Base-by-base conservation (phyloP, 2,329 filamentous ascomycete genomes). In the Alternaria viburni region DNA sequence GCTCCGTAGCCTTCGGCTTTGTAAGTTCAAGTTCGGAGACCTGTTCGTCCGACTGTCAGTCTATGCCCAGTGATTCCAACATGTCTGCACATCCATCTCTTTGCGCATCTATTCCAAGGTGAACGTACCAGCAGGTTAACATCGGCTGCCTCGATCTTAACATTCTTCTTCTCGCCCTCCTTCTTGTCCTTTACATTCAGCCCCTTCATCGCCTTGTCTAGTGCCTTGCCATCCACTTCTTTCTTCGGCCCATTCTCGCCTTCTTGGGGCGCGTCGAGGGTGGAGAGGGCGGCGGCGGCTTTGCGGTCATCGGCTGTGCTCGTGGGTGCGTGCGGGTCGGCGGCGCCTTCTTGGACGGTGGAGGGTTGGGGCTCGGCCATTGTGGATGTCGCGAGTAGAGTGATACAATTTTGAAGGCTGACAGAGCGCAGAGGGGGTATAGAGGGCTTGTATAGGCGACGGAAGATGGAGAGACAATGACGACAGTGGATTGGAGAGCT, bases 101-200 rank as follows among this genome's bases (percentile, higher is more conserved):
- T 23, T n/a, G 13, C 36, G n/a, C 44, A n/a, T 15, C 82, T n/a
- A n/a, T 17, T 57, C 6, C n/a, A n/a, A n/a, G 25, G 0, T 8
- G 1, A 41, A 62, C 88, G 69, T 76, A 92, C 90, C 78, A 95
- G 76, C 54, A 95, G 80, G 5, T 85, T 80, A 6, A 95, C 90
- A 78, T 95, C 91, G 3, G 86, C 88, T 6, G 87, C 81, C 65
- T 93, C 91, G 49, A 95, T 88, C 83, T 94, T 95, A 74, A 93
- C 86, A 19, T 78, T 83, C 72, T 81, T 83, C 64, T 74, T 77
- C 74, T 83, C 82, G 15, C 78, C 78, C 8, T 80, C 74, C 54
- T 78, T 43, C 25, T 50, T 79, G 73, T 80, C 81, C 60, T 82
- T 80, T 26, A 82, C 74, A 50, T 74, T 78, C 17, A 93, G 82